Base-by-base conservation (phyloP, 805 yeast species). In the Yamadazyma phyllophila region DNA sequence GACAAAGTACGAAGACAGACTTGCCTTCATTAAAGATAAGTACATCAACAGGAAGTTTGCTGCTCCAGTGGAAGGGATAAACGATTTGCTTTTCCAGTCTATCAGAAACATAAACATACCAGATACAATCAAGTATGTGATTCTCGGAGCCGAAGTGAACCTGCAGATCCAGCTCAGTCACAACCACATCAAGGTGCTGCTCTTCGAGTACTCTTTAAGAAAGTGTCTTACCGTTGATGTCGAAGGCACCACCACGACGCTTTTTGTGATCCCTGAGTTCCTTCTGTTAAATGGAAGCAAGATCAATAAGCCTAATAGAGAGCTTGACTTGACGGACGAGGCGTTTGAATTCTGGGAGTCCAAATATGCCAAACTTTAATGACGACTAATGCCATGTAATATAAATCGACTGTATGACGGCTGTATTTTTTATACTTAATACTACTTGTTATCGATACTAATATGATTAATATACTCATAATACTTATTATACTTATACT, bases 1-100 rank as follows among this genome's bases (percentile, higher is more conserved):
- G 50, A 58, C 77, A 1, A 41, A 73, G 0, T 69, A 75, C 45
- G 74, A 69, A 11, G 74, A 73, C 30, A 69, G 96, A 40, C 65
- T 78, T 27, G 60, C 62, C n/a, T 89, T 76, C 57, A 83, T 88
- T 39, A 74, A 74, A 7, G 70, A 76, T 35, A 91, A 91, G 63
- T 91, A 91, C 59, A 70, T 73, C 20, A 65, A 63, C 4, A 80
- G 78, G 60, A 67, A 63, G 34, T 90, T 62, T 56, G 66, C 77
- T 10, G 51, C 43, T 10, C 43, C 41, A 1, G 47, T 49, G 9
- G 52, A 57, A 9, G 59, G 59, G 13, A 39, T 59, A 6, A 64
- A 69, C 44, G 69, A 67, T 39, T 55, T 63, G 2, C 57, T 83
- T 26, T 69, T 83, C n/a, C 73, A 72, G 46, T 80, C 83, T 0